Evolutionary conservation across 768 basidiomycete species (phyloP).

Genomic region (Thelephora ganbajun): DNA sequence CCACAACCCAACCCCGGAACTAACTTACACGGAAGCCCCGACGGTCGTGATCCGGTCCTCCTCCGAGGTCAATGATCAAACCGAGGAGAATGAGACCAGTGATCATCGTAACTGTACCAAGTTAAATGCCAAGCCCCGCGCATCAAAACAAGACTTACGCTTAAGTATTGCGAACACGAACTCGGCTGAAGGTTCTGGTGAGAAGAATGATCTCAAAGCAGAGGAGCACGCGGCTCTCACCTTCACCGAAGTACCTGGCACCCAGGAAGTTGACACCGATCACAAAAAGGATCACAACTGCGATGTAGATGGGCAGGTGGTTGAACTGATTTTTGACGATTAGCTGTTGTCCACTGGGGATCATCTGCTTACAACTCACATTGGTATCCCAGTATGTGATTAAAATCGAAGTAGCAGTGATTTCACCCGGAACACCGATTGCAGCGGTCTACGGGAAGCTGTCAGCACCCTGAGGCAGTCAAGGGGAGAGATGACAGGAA

Average conservation of each 20-base stretch:
- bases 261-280: slow-evolving; percentile 16
- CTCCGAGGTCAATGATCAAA: slow-evolving; percentile 28
- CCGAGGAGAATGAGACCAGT: slow-evolving; percentile 21
- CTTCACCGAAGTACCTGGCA: slow-evolving; percentile 12
- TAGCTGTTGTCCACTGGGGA: neutral
- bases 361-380: slow-evolving; percentile 2
- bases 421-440: slow-evolving; percentile 20
- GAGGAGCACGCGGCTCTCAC: neutral
- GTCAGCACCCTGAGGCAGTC: slow-evolving; percentile 4
- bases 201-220: neutral
- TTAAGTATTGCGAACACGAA: slow-evolving; percentile 12
- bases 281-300: slow-evolving; percentile 12
- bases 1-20: slow-evolving; percentile 13
- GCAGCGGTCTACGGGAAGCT: slow-evolving; percentile 14
- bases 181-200: slow-evolving; percentile 5
- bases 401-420: slow-evolving; percentile 20
- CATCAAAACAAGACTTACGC: slow-evolving; percentile 1
- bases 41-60: slow-evolving; percentile 22
- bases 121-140: neutral
- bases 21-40: slow-evolving; percentile 12
- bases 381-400: slow-evolving; percentile 22
- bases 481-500: neutral
- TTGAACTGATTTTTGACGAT: neutral
- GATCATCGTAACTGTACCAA: slow-evolving; percentile 4
- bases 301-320: slow-evolving; percentile 10